A percentile compares a stretch with the other conserved stretches of the same genome.
phyloP scores from a whole-genome alignment of 192 early-diverging fungal species.

The Backusella psychrophila region DNA sequence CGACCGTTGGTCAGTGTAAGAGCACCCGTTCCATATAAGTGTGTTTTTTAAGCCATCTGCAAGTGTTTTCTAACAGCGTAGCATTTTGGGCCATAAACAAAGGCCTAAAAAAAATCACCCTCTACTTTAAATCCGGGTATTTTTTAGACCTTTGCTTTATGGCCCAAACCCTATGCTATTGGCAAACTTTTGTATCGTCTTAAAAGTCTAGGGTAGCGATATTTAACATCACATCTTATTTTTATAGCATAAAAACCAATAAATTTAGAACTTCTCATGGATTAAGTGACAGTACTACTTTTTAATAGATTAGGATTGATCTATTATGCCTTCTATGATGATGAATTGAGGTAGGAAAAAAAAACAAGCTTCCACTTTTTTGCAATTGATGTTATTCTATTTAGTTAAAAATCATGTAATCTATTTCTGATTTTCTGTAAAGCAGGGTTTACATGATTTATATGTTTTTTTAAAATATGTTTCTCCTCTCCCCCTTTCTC shows the following conservation, averaged over 20 bases:
- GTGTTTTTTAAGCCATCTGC: too few relatives aligned
- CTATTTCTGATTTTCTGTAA: conserved; percentile 4
- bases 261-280: background rate
- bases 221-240: background rate
- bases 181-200: background rate
- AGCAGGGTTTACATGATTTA: background rate
- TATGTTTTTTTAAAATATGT: background rate
- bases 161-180: too few relatives aligned
- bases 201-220: background rate
- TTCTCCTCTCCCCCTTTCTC: background rate
- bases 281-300: background rate
- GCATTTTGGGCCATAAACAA: too few relatives aligned
- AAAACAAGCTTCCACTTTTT: background rate
- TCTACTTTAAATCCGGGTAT: too few relatives aligned
- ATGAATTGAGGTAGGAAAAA: background rate
- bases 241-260: background rate
- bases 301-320: background rate
- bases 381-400: background rate
- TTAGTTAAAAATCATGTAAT: background rate
- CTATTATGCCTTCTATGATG: background rate
- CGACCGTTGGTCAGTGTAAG: too few relatives aligned
- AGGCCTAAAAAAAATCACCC: too few relatives aligned
- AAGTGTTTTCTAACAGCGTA: too few relatives aligned
- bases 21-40: too few relatives aligned
- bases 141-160: too few relatives aligned